phyloP scores from a whole-genome alignment of 257 asterid species.

The Euphrasia confusa region DNA sequence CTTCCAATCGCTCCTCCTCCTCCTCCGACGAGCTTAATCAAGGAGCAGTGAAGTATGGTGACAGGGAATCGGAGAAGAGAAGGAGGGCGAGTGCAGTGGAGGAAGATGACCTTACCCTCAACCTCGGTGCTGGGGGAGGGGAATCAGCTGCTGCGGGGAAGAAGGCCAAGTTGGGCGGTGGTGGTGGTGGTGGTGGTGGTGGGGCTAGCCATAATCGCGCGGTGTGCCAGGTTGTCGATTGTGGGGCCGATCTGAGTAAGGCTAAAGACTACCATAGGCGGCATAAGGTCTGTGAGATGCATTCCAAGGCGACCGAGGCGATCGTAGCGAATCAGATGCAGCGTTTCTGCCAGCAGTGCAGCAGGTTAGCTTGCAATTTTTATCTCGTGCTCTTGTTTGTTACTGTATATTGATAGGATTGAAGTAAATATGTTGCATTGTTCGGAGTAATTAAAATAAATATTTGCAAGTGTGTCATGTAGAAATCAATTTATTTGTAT shows the following conservation, averaged over 20 bases:
- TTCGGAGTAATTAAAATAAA: too few relatives aligned
- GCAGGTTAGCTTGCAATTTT: slow-evolving; percentile 39
- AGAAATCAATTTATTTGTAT: too few relatives aligned
- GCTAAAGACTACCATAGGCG: slow-evolving; percentile 78
- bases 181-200: slow-evolving; percentile 25
- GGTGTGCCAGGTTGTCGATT: slow-evolving; percentile 71
- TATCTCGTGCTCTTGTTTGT: too few relatives aligned
- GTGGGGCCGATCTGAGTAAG: slow-evolving; percentile 63
- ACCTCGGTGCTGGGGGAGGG: slow-evolving; percentile 76
- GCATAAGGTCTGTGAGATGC: slow-evolving; percentile 79
- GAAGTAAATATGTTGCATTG: too few relatives aligned
- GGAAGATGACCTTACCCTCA: slow-evolving; percentile 37
- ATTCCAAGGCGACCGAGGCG: slow-evolving; percentile 63
- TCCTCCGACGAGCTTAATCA: slow-evolving; percentile 57
- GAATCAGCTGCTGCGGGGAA: slow-evolving; percentile 61
- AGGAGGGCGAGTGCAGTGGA: slow-evolving; percentile 39
- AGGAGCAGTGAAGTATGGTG: too few relatives aligned
- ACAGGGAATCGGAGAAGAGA: slow-evolving; percentile 45
- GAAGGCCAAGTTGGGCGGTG: slow-evolving; percentile 50
- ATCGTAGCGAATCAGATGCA: slow-evolving; percentile 69
- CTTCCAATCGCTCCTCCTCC: slow-evolving; percentile 45
- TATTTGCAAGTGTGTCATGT: too few relatives aligned
- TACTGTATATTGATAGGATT: too few relatives aligned
- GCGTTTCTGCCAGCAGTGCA: slow-evolving; percentile 88
- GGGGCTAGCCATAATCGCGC: too few relatives aligned